Evolutionary conservation across 345 rosid species (phyloP).

Genomic region (Dovyalis caffra): DNA sequence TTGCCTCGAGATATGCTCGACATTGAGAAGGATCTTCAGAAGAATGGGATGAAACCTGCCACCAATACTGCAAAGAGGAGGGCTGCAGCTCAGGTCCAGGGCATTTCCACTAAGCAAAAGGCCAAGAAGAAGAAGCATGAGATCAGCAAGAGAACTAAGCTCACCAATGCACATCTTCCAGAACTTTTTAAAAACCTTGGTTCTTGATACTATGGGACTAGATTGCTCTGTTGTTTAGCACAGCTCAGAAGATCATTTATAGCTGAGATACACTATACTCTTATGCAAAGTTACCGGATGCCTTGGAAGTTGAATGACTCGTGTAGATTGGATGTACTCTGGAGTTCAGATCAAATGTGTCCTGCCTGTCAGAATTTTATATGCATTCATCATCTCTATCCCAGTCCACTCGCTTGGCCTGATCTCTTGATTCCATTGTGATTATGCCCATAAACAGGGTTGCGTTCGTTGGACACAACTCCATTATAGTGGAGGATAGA

Average conservation of each 20-base stretch:
- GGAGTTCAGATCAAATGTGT: background rate
- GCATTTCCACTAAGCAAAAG: conserved; percentile 52
- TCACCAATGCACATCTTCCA: conserved; percentile 79
- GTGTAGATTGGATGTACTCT: background rate
- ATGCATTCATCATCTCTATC: no score
- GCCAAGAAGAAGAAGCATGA: conserved; percentile 70
- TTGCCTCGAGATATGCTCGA: conserved; percentile 70
- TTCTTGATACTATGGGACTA: background rate
- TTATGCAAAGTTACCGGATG: background rate
- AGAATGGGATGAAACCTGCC: conserved; percentile 76
- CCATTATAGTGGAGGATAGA: no score
- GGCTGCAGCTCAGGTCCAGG: conserved; percentile 65
- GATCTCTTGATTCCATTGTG: no score
- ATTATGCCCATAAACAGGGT: no score
- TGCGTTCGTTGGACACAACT: no score
- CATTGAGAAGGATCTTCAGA: conserved; percentile 72
- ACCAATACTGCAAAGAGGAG: conserved; percentile 74
- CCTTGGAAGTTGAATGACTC: no score
- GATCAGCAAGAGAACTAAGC: conserved; percentile 79
- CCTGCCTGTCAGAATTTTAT: no score
- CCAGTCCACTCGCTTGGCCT: no score
- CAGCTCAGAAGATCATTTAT: background rate
- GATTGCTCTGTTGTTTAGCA: background rate
- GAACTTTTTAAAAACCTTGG: conserved; percentile 48
- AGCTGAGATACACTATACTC: background rate